Evolutionary conservation across 169 alveolate species (phyloP), one percentile per base, ranked within the genome.

Genomic region (Cytauxzoon felis): DNA sequence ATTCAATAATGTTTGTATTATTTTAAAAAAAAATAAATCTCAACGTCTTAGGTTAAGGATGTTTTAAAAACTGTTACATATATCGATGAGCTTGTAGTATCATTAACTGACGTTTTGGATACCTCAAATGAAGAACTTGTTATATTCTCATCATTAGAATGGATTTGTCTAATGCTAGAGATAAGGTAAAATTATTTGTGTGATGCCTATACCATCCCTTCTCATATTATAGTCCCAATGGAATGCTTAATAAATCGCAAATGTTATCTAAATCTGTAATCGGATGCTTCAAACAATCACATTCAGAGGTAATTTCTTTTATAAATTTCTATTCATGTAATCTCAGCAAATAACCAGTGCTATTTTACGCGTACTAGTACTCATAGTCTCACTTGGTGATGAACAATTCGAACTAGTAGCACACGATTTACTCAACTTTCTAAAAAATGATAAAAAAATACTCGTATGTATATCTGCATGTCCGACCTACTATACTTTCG

Each of bases 231-330:
- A 71, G 73, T 42, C 84, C 84, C 11, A 47, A 48, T 4, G 32
- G 40, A 11, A 73, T 73, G 84, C 48, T 48, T 33, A 51, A 54
- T 4, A 19, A 48, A 21, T 47, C 41, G 18, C 68, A 53, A 26
- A 29, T 1, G 40, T 50, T 73, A 27, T 48, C 79, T 7, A 73
- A 53, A 42, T 32, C 84, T 13, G 63, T 73, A 23, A 43, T 63
- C n/a, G 26, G 41, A 16, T 73, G 84, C 70, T 73, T 73, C 60
- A 73, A 63, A 52, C 78, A 73, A n/a, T 26, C 76, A 19, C 69
- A 73, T 21, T 73, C 84, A 13, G 78, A 70, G 67, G 81, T 70
- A 42, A 18, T 11, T 9, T 59, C n/a, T 16, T 2, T 13, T 19
- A 13, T 42, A 3, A 13, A 9, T 1, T 2, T 21, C 2, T 8